Percentiles rank a stretch among this genome's conserved stretches.
Evolutionary conservation across 352 stramenopile species (phyloP).

Genomic region (Globisporangium spiculum): DNA sequence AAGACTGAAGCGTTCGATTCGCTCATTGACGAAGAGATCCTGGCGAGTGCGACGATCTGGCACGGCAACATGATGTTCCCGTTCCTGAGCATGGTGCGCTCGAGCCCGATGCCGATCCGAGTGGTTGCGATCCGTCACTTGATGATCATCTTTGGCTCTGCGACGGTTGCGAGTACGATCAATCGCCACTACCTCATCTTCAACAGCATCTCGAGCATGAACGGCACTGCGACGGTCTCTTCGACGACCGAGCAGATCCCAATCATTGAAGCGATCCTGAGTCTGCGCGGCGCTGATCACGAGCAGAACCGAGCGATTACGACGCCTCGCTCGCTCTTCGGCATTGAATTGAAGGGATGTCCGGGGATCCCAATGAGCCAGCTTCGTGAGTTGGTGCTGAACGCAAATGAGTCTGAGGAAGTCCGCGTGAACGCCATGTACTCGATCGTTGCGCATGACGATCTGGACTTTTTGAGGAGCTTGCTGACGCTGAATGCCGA

Average conservation of each 20-base stretch:
- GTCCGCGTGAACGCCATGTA: conserved; percentile 68
- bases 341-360: conserved; percentile 46
- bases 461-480: conserved; percentile 63
- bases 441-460: conserved; percentile 60
- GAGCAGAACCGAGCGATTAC: conserved; percentile 23
- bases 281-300: conserved; percentile 43
- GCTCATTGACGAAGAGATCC: conserved; percentile 55
- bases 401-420: conserved; percentile 50
- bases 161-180: conserved; percentile 58
- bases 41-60: conserved; percentile 51
- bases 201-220: conserved; percentile 70
- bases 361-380: conserved; percentile 55
- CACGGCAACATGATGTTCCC: conserved; percentile 70
- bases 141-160: conserved; percentile 63
- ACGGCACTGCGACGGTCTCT: conserved; percentile 61
- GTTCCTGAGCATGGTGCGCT: conserved; percentile 52
- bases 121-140: conserved; percentile 61
- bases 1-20: conserved; percentile 46
- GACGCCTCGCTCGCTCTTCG: conserved; percentile 44
- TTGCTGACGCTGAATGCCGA: conserved; percentile 48
- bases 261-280: conserved; percentile 77
- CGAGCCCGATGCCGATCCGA: conserved; percentile 54
- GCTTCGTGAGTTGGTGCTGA: conserved; percentile 65
- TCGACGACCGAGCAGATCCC: conserved; percentile 73
- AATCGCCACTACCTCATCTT: conserved; percentile 81